Conservation (phyloP, 371 early-diverging fungal species). For the Capniomyces stellatus region DNA sequence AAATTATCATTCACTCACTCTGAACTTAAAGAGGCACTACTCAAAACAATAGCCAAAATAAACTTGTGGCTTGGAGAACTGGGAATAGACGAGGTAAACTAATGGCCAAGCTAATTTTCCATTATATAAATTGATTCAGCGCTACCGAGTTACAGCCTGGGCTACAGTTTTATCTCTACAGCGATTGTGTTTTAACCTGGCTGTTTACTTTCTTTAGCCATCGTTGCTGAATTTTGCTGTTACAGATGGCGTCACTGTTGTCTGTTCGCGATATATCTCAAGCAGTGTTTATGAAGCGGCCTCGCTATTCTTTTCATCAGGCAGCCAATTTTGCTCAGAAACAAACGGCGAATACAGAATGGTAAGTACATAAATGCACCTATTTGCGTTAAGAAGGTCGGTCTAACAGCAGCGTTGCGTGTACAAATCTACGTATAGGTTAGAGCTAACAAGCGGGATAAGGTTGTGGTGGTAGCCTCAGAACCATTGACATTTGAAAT, state of each 20-base stretch:
- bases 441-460: slow-evolving; percentile 63
- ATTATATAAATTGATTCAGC: too few species aligned
- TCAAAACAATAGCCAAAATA: slow-evolving; percentile 48
- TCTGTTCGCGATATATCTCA: slow-evolving; percentile 63
- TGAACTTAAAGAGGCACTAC: slow-evolving; percentile 50
- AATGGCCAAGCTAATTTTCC: too few species aligned
- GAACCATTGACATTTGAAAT: slow-evolving; percentile 72
- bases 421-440: slow-evolving; percentile 7
- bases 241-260: slow-evolving; percentile 58
- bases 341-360: slow-evolving; percentile 45
- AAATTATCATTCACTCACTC: slow-evolving; percentile 28
- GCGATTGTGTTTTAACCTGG: too few species aligned
- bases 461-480: slow-evolving; percentile 63
- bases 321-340: slow-evolving; percentile 21
- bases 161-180: too few species aligned
- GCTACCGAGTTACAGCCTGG: too few species aligned
- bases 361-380: slow-evolving; percentile 21
- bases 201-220: slow-evolving; percentile 6
- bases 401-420: too few species aligned
- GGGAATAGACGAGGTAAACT: slow-evolving; percentile 29
- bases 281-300: slow-evolving; percentile 47
- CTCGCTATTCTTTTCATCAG: slow-evolving; percentile 65
- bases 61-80: slow-evolving; percentile 48
- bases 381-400: too few species aligned
- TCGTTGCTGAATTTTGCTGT: slow-evolving; percentile 77